Evolutionary conservation across 2,329 filamentous ascomycete genomes (phyloP).

Genomic region (Pyrenophora tritici-repentis): DNA sequence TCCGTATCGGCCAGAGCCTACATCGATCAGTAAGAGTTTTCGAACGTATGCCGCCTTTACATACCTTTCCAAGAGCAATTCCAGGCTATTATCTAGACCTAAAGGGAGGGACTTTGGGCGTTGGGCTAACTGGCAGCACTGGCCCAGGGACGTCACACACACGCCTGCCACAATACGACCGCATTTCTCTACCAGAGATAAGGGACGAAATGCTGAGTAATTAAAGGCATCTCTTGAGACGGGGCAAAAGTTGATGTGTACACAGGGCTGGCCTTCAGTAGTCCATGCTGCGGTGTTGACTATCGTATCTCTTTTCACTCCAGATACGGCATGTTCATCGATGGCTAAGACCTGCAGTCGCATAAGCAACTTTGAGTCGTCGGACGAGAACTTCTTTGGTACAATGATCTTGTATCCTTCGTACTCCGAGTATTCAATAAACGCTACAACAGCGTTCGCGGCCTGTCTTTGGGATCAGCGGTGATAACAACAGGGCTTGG

Average conservation of each 20-base stretch:
- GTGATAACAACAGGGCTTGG: slow-evolving; percentile 1
- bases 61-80: background rate
- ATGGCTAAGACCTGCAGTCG: background rate
- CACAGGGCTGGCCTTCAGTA: background rate
- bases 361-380: background rate
- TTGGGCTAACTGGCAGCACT: background rate
- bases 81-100: background rate
- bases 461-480: background rate
- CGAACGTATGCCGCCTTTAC: background rate
- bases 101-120: background rate
- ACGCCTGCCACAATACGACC: background rate
- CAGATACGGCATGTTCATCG: background rate
- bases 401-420: background rate
- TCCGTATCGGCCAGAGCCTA: background rate
- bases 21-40: background rate
- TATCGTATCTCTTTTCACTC: background rate
- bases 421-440: background rate
- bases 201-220: slow-evolving; percentile 1
- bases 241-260: slow-evolving; percentile 1
- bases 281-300: background rate
- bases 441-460: background rate
- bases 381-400: background rate
- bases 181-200: background rate
- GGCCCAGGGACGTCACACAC: background rate
- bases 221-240: background rate